A percentile compares a stretch with the other conserved stretches of the same genome.
phyloP scores from a whole-genome alignment of 345 rosid species.

The Moricandia moricandioides region DNA sequence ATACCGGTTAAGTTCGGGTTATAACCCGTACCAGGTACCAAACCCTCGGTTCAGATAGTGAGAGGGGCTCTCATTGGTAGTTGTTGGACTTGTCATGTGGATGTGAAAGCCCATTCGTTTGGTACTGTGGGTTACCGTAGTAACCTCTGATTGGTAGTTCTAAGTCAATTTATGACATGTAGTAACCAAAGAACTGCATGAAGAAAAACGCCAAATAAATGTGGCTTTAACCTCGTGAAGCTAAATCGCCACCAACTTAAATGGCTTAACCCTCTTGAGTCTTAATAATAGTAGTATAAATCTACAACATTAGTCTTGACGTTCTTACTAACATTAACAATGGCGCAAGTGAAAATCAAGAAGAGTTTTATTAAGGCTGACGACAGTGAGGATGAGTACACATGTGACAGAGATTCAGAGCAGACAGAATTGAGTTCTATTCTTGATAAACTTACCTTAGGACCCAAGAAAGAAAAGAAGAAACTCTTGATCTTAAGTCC shows the following conservation, averaged over 20 bases:
- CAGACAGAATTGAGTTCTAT: slow-evolving; percentile 1
- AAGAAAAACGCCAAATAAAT: slow-evolving; percentile 16
- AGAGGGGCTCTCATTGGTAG: background rate
- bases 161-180: background rate
- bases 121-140: background rate
- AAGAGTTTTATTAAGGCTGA: background rate
- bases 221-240: slow-evolving; percentile 25
- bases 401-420: background rate
- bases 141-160: background rate
- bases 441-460: slow-evolving; percentile 22
- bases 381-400: slow-evolving; percentile 2
- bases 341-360: slow-evolving; percentile 22
- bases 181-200: background rate
- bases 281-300: background rate
- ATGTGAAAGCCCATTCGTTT: background rate
- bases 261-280: background rate
- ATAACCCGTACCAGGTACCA: background rate
- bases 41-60: background rate
- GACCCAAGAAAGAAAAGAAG: slow-evolving; percentile 25
- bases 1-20: background rate
- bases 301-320: background rate
- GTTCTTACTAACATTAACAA: background rate
- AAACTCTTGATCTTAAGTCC: slow-evolving; percentile 40
- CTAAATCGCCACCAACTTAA: slow-evolving; percentile 9
- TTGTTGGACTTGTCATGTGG: background rate